Evolutionary conservation across 2,329 filamentous ascomycete species (phyloP).

Genomic region (Colletotrichum sansevieriae): DNA sequence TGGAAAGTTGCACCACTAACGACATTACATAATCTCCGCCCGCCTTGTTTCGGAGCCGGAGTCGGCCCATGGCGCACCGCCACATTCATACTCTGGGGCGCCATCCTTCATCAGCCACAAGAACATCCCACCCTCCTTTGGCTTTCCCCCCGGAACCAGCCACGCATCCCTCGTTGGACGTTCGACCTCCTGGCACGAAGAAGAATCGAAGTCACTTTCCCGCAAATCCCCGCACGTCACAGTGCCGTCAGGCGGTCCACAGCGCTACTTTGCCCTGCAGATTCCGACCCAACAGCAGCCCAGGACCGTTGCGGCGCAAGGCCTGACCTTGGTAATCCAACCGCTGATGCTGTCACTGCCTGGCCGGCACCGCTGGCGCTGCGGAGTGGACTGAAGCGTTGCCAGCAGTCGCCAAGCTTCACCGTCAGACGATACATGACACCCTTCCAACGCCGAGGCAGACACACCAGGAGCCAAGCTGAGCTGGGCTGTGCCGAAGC

Average conservation of each 20-base stretch:
- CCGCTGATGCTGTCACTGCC: conserved; percentile 21
- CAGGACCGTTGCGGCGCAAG: too few relatives aligned
- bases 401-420: conserved; percentile 28
- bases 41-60: too few relatives aligned
- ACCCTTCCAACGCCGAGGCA: conserved; percentile 24
- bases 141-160: not conserved
- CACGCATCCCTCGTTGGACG: not conserved
- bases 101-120: too few relatives aligned
- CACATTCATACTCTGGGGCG: not conserved
- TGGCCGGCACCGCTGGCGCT: conserved; percentile 37
- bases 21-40: not conserved
- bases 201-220: not conserved
- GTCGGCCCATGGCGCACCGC: not conserved
- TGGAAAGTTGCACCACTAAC: too few relatives aligned
- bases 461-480: conserved; percentile 7
- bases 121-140: not conserved
- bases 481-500: conserved; percentile 17
- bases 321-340: too few relatives aligned
- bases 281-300: not conserved
- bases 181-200: not conserved
- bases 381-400: conserved; percentile 23
- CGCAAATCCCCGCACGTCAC: conserved; percentile 23
- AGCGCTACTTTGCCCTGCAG: not conserved
- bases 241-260: conserved; percentile 3
- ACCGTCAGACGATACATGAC: conserved; percentile 34